phyloP scores from a whole-genome alignment of 345 rosid species.

The Citrus cavaleriei region DNA sequence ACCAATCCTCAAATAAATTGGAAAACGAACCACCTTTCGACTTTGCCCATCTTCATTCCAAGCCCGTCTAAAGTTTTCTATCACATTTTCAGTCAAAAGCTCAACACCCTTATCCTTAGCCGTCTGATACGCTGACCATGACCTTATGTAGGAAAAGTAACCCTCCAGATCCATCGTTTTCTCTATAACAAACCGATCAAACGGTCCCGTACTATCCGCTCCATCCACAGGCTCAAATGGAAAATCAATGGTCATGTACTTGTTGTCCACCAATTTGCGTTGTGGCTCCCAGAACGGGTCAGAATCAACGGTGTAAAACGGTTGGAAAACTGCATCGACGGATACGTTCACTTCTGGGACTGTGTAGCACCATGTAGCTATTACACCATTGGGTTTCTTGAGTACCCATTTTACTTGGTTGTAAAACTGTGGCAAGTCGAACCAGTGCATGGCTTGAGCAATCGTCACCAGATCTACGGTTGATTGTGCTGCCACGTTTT shows the following conservation, averaged over 20 bases:
- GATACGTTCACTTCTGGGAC: constrained; percentile 46
- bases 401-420: constrained; percentile 57
- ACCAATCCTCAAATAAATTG: no score
- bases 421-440: constrained; percentile 56
- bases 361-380: constrained; percentile 90
- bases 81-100: no score
- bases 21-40: no score
- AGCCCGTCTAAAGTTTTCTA: no score
- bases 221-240: constrained; percentile 68
- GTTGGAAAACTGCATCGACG: constrained; percentile 47
- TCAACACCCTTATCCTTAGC: no score
- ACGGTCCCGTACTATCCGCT: constrained; percentile 18
- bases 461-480: constrained; percentile 61
- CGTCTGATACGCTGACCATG: no score
- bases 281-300: constrained; percentile 54
- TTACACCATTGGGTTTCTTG: constrained; percentile 68
- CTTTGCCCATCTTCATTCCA: no score
- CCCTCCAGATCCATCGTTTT: no score
- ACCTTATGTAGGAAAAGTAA: no score
- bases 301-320: constrained; percentile 40
- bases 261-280: constrained; percentile 56
- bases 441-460: constrained; percentile 87
- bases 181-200: no score
- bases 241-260: constrained; percentile 49
- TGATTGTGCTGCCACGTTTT: constrained; percentile 34